Conservation (phyloP, 352 stramenopile species). For the Phytophthora boehmeriae region DNA sequence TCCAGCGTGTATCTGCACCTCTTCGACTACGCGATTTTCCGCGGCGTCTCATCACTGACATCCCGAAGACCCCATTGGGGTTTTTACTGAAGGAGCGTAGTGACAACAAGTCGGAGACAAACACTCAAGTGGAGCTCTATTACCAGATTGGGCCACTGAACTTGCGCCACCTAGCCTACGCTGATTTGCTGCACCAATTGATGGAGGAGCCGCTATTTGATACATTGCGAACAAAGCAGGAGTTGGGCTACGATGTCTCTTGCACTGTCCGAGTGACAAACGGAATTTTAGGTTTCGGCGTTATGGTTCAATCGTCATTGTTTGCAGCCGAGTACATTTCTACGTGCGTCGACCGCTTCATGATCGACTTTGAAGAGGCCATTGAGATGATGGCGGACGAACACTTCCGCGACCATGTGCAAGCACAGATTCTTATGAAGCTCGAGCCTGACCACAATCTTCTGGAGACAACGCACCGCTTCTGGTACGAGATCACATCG, state of each 20-base stretch:
- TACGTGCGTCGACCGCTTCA: constrained; percentile 70
- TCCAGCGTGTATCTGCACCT: constrained; percentile 40
- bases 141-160: constrained; percentile 86
- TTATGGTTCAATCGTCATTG: constrained; percentile 85
- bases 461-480: constrained; percentile 74
- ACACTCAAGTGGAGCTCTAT: constrained; percentile 86
- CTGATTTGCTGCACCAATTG: constrained; percentile 84
- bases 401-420: constrained; percentile 80
- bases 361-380: constrained; percentile 78
- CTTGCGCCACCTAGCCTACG: constrained; percentile 66
- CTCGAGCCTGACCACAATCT: constrained; percentile 84
- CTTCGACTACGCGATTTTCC: constrained; percentile 38
- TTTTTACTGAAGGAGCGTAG: constrained; percentile 66
- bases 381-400: constrained; percentile 73
- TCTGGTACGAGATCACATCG: constrained; percentile 84
- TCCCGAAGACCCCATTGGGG: constrained; percentile 49
- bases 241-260: constrained; percentile 90
- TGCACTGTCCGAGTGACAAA: constrained; percentile 85
- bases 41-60: constrained; percentile 57
- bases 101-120: constrained; percentile 79
- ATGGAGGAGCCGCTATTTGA: constrained; percentile 92
- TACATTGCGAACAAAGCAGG: constrained; percentile 86
- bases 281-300: constrained; percentile 81
- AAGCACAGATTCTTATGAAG: constrained; percentile 82
- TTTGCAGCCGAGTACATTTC: constrained; percentile 71